A percentile compares a stretch with the other conserved stretches of the same genome.
phyloP scores from a whole-genome alignment of 345 rosid species.

The Nasturtium officinale region DNA sequence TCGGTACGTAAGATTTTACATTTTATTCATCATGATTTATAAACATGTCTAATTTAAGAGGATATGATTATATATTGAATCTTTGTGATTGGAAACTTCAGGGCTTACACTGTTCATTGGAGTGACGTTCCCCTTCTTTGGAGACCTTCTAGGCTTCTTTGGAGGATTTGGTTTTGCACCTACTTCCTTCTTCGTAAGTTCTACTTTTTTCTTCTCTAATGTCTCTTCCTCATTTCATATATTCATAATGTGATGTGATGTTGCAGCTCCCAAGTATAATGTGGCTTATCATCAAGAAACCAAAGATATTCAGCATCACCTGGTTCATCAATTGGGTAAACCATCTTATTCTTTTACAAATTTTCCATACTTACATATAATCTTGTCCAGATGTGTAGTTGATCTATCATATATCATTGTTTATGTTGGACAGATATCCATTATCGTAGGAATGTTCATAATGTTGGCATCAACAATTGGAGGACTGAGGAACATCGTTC shows the following conservation, averaged over 20 bases:
- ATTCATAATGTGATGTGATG: not conserved
- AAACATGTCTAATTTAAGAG: not conserved
- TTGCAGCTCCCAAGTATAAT: constrained; percentile 86
- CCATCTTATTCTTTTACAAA: not conserved
- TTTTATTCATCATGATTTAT: not conserved
- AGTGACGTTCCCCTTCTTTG: constrained; percentile 91
- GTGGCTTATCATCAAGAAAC: constrained; percentile 94
- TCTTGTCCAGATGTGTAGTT: too few species aligned
- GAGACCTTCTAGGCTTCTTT: constrained; percentile 94
- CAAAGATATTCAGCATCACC: constrained; percentile 63
- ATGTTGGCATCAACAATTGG: constrained; percentile 95
- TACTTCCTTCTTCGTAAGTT: constrained; percentile 84
- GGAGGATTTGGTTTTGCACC: constrained; percentile 98
- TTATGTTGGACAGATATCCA: constrained; percentile 49
- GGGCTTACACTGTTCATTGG: constrained; percentile 83
- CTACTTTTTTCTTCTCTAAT: not conserved
- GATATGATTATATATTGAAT: not conserved
- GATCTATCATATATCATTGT: not conserved
- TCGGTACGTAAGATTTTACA: too few species aligned
- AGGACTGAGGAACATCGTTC: constrained; percentile 77
- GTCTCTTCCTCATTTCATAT: too few species aligned
- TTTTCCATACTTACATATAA: not conserved
- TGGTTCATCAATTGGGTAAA: constrained; percentile 96
- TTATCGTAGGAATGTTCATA: constrained; percentile 69
- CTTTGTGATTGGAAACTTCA: constrained; percentile 39